Percentiles rank a stretch among this genome's conserved stretches.
Evolutionary conservation across 2,329 filamentous ascomycete genomes (phyloP).

Genomic region (Fusarium sp.): DNA sequence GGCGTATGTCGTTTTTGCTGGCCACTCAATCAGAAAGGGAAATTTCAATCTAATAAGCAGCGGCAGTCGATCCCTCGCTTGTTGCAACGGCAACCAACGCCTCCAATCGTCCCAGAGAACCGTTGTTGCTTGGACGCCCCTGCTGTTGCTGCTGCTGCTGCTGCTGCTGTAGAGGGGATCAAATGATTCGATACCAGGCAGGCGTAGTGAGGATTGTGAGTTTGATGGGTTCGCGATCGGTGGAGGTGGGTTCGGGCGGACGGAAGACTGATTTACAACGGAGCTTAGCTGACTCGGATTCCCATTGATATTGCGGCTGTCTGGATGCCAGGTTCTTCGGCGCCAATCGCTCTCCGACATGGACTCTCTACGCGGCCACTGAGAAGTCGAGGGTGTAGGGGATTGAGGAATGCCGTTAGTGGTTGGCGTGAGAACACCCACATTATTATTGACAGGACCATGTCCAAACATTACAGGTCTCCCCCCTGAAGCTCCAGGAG

Average conservation of each 20-base stretch:
- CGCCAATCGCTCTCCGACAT: conserved; percentile 81
- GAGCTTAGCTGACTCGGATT: conserved; percentile 81
- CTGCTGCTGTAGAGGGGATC: conserved; percentile 77
- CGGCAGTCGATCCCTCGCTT: conserved; percentile 59
- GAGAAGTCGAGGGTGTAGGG: conserved; percentile 74
- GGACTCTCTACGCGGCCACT: conserved; percentile 76
- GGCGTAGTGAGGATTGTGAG: conserved; percentile 72
- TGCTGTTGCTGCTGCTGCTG: conserved; percentile 47
- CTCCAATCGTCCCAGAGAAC: conserved; percentile 57
- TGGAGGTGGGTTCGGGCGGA: conserved; percentile 67
- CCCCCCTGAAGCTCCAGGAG: conserved; percentile 67
- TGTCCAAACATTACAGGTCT: conserved; percentile 68
- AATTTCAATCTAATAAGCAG: conserved; percentile 52
- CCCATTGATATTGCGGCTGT: conserved; percentile 73
- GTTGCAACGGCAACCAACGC: conserved; percentile 61
- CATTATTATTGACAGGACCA: conserved; percentile 67
- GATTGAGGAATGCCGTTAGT: conserved; percentile 72
- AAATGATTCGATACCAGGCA: conserved; percentile 94
- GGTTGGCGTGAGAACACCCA: conserved; percentile 66
- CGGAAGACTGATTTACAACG: conserved; percentile 76
- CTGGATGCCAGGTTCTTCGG: conserved; percentile 91
- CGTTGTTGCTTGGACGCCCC: conserved; percentile 50
- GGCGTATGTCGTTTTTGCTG: background rate
- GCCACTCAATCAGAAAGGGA: background rate
- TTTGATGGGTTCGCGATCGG: conserved; percentile 61